A percentile compares a stretch with the other conserved stretches of the same genome.
Conservation (phyloP, 2,329 filamentous ascomycete species). For the Pestalotiopsis sp. region DNA sequence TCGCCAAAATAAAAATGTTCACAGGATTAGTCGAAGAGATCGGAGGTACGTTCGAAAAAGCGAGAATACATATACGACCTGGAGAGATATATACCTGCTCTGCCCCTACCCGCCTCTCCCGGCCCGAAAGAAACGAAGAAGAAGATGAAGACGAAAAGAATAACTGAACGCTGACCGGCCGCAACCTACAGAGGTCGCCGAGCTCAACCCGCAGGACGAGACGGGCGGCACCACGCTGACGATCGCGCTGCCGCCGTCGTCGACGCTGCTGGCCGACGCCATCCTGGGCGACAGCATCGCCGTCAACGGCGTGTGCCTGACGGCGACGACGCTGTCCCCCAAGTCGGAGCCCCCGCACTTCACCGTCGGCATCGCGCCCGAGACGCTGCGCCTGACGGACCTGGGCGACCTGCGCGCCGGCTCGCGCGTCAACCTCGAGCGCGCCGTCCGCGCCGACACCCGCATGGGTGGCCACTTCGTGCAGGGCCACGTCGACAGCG, state of each 20-base stretch:
- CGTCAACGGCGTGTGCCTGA: slow-evolving; percentile 95
- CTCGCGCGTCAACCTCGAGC: slow-evolving; percentile 86
- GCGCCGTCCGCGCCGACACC: slow-evolving; percentile 86
- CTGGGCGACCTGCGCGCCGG: slow-evolving; percentile 72
- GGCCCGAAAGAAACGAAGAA: neutral
- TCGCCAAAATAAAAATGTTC: slow-evolving; percentile 67
- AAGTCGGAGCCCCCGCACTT: slow-evolving; percentile 53
- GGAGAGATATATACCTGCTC: slow-evolving; percentile 4
- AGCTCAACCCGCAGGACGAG: slow-evolving; percentile 78
- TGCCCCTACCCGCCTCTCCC: neutral
- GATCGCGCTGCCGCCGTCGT: slow-evolving; percentile 69
- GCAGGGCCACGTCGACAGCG: slow-evolving; percentile 94
- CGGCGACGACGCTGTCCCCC: slow-evolving; percentile 60
- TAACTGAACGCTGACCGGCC: slow-evolving; percentile 8
- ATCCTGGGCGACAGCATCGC: slow-evolving; percentile 91
- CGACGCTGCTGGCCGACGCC: slow-evolving; percentile 79
- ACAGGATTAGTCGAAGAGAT: slow-evolving; percentile 93
- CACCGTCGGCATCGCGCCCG: slow-evolving; percentile 91
- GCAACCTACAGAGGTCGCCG: slow-evolving; percentile 69
- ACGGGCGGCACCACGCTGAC: slow-evolving; percentile 89
- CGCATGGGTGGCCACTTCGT: slow-evolving; percentile 99
- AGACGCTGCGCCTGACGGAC: slow-evolving; percentile 94
- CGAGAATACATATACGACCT: neutral
- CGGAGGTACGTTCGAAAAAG: slow-evolving; percentile 68
- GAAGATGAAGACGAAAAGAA: neutral